phyloP scores from a whole-genome alignment of 2,329 filamentous ascomycete species.

The Dactylellina sp. region DNA sequence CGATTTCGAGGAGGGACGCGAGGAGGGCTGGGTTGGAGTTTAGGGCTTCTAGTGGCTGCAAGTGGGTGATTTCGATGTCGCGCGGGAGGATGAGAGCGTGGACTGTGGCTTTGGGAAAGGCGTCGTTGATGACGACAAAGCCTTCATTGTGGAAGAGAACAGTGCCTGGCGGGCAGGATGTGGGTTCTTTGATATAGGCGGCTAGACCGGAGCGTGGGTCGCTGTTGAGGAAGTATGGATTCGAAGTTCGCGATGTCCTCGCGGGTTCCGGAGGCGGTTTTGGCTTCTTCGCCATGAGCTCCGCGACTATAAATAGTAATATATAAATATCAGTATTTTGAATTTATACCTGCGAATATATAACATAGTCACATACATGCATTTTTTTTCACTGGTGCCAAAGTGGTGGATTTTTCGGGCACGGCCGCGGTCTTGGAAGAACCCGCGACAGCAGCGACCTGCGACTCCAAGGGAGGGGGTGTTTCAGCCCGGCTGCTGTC shows the following conservation, averaged over 20 bases:
- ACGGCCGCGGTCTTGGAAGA: neutral
- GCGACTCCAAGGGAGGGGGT: neutral
- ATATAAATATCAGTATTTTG: neutral
- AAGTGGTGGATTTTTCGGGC: neutral
- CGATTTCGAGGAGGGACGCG: constrained; percentile 30
- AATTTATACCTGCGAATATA: neutral
- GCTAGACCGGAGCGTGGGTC: constrained; percentile 71
- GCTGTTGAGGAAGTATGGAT: constrained; percentile 40
- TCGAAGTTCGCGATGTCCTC: constrained; percentile 9
- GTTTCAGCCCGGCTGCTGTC: constrained; percentile 27
- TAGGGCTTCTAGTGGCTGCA: constrained; percentile 83
- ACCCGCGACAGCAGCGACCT: neutral
- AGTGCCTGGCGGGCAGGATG: constrained; percentile 70
- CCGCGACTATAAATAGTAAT: constrained; percentile 27
- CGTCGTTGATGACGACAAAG: constrained; percentile 82
- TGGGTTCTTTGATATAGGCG: constrained; percentile 74
- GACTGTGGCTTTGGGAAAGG: constrained; percentile 84
- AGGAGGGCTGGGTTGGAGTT: constrained; percentile 38
- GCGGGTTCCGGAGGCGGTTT: constrained; percentile 16
- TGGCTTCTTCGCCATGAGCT: constrained; percentile 47
- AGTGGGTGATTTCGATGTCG: constrained; percentile 68
- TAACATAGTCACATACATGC: constrained; percentile 19
- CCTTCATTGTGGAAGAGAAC: constrained; percentile 76
- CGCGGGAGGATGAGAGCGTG: constrained; percentile 91
- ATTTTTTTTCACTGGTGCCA: constrained; percentile 29